Conservation (phyloP, 441 rosid species). For the Syzygium malaccense region DNA sequence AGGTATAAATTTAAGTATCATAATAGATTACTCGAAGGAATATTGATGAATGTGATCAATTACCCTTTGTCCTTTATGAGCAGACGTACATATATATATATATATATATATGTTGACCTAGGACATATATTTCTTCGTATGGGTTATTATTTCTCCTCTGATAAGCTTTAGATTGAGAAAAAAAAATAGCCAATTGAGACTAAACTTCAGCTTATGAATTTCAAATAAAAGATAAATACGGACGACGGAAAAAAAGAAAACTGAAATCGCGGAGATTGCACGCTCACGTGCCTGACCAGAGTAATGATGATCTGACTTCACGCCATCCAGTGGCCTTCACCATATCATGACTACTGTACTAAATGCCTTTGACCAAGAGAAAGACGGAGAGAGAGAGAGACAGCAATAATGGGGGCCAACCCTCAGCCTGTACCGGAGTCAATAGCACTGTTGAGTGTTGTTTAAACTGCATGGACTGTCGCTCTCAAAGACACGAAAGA, state of each 20-base stretch:
- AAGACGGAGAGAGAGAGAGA: background rate
- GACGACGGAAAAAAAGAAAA: background rate
- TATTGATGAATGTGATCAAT: background rate
- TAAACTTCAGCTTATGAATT: background rate
- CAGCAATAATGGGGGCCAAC: background rate
- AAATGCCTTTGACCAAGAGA: background rate
- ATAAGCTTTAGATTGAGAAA: background rate
- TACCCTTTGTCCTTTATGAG: background rate
- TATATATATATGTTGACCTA: background rate
- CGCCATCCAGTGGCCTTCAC: background rate
- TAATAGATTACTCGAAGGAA: rapidly evolving
- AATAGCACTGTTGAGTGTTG: background rate
- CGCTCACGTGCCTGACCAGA: background rate
- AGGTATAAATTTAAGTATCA: background rate
- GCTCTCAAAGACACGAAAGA: background rate
- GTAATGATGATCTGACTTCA: background rate
- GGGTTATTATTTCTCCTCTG: background rate
- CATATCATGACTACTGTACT: background rate
- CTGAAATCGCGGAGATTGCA: background rate
- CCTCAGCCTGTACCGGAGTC: background rate
- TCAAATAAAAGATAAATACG: background rate
- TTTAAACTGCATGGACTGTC: background rate
- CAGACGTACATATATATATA: background rate
- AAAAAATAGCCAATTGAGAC: background rate
- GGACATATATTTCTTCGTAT: background rate